These are phyloP conservation scores for Collybia nuda DNA, from an alignment of 768 basidiomycete species.

Conservation along the genomic window DNA sequence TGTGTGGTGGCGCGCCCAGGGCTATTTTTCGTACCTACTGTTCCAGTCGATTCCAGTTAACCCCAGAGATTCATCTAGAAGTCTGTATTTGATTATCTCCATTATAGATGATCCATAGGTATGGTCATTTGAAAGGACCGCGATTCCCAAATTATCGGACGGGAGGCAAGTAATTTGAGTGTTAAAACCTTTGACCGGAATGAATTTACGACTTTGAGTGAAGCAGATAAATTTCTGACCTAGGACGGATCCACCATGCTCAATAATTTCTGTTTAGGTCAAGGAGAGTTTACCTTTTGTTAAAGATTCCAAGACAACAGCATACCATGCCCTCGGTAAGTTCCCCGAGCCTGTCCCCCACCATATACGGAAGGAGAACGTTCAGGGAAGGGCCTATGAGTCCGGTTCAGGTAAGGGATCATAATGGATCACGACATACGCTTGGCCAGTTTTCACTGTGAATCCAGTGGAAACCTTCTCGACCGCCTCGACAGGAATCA, in stretches of 20 bases:
- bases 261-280: constrained; percentile 7
- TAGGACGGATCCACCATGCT: constrained; percentile 9
- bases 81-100: constrained; percentile 21
- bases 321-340: constrained; percentile 25
- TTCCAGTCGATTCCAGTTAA: constrained; percentile 24
- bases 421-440: neutral
- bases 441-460: neutral
- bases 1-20: too few species aligned
- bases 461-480: neutral
- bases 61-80: constrained; percentile 20
- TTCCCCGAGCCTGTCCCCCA: constrained; percentile 18
- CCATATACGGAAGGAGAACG: constrained; percentile 23
- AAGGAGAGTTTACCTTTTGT: neutral
- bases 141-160: constrained; percentile 17
- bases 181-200: constrained; percentile 4
- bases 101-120: constrained; percentile 15
- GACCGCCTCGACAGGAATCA: constrained; percentile 18
- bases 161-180: constrained; percentile 14
- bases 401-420: too few species aligned
- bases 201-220: too few species aligned
- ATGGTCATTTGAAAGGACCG: constrained; percentile 26
- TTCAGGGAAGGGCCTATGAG: constrained; percentile 15
- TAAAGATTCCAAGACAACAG: neutral
- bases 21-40: constrained; percentile 17
- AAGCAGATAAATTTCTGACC: neutral